Percentiles rank a stretch among this genome's conserved stretches.
phyloP scores from a whole-genome alignment of 345 rosid species.

The Aethionema arabicum region DNA sequence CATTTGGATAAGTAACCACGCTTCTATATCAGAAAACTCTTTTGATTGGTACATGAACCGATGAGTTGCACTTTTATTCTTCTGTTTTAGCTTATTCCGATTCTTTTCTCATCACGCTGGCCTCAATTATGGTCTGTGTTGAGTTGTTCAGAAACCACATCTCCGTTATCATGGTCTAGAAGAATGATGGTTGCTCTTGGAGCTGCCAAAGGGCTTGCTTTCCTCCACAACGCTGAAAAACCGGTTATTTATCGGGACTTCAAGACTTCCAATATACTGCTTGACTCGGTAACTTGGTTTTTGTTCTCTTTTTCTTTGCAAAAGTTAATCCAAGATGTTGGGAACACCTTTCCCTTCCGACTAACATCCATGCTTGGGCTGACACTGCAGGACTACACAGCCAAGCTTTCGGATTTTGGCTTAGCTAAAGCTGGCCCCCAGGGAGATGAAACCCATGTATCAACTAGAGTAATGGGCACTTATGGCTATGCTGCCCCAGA shows the following conservation, averaged over 20 bases:
- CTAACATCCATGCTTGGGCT: conserved; percentile 27
- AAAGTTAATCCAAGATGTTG: conserved; percentile 1
- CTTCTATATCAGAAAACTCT: not conserved
- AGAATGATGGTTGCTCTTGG: conserved; percentile 99
- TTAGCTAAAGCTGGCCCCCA: conserved; percentile 99
- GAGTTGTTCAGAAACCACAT: conserved; percentile 64
- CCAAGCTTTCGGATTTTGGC: conserved; percentile 97
- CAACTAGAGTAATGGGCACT: conserved; percentile 97
- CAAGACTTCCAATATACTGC: conserved; percentile 91
- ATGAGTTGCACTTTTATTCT: not conserved
- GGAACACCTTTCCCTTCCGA: conserved; percentile 5
- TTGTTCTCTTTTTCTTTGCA: conserved; percentile 4
- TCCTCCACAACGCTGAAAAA: conserved; percentile 94
- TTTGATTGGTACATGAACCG: too few relatives aligned
- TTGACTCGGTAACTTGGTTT: conserved; percentile 71
- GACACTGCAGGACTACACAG: conserved; percentile 75
- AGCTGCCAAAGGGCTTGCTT: conserved; percentile 97
- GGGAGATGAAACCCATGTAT: conserved; percentile 96
- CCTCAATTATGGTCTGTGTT: conserved; percentile 32
- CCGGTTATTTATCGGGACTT: conserved; percentile 95
- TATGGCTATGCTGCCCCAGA: conserved; percentile 98
- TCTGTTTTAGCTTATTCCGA: not conserved
- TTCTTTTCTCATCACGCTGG: conserved; percentile 13
- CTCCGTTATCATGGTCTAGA: conserved; percentile 76
- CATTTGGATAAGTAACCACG: too few relatives aligned